Base-by-base conservation (phyloP, 1,284 basidiomycete genomes). In the Microbotryum intermedium region DNA sequence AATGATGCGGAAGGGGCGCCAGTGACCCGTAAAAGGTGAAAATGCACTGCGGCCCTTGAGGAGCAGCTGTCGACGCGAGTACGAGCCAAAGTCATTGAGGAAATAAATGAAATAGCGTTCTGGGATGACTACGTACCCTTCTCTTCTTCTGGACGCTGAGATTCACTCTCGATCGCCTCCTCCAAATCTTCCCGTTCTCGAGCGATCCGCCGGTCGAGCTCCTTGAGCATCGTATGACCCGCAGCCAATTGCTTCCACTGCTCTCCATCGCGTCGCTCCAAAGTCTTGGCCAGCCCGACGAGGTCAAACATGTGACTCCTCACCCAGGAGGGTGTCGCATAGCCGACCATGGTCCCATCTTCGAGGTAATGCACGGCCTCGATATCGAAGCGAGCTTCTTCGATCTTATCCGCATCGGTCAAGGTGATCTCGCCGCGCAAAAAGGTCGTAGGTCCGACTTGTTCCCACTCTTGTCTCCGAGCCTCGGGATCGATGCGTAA, bases 1-100 rank as follows among this genome's bases (percentile, higher is more conserved):
- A 58, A 6, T 39, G 23, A 3, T 55, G 21, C 0, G 72, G 71
- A 1, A 74, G 62, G 3, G 72, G 69, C 16, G 50, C 23, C 8
- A 75, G 61, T 8, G 71, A 65, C 2, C 65, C 74, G 50, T 72
- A 75, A 51, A 75, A 55, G 48, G 70, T 61, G 23, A 75, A 72
- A 26, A 71, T 67, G 57, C 74, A 75, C 29, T 70, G 43, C 29
- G 60, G 60, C 6, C 11, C 53, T 29, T 30, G 28, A 57, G 47
- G 4, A 50, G 42, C 30, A 26, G 25, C 50, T 52, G 21, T 26
- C 59, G 20, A 16, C 49, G 52, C n/a, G n/a, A n/a, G n/a, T 47
- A 20, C 2, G 28, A 11, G 9, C 8, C 16, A 8, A 47, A 11
- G 34, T n/a, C 21, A 44, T 25, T 42, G 6, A 20, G 44, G 16